Evolutionary conservation across 129 eudicot genomes (phyloP).

Genomic region (Centaurea solstitialis): DNA sequence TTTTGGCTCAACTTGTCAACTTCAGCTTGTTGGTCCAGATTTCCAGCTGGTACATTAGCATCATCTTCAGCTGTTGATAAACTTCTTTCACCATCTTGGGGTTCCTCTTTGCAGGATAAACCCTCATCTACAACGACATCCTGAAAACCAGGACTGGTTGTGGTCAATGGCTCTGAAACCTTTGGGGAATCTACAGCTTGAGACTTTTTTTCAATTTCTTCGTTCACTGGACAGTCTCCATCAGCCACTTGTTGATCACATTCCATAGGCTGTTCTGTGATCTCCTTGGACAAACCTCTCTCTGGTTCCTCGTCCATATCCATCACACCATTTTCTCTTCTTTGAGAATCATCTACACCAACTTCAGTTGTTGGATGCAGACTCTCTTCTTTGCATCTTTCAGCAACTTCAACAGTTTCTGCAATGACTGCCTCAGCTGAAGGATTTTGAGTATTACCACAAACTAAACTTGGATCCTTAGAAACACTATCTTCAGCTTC

Average conservation of each 20-base stretch:
- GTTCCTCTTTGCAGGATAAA: constrained; percentile 25
- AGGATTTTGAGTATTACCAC: constrained; percentile 13
- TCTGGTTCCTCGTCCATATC: background rate
- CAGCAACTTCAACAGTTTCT: constrained; percentile 12
- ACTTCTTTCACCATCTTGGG: constrained; percentile 16
- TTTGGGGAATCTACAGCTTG: constrained; percentile 21
- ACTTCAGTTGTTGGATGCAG: constrained; percentile 22
- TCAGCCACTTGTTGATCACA: constrained; percentile 21
- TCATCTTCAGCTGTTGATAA: constrained; percentile 23
- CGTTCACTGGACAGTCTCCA: constrained; percentile 5
- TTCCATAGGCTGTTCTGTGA: constrained; percentile 1
- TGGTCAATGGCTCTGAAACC: constrained; percentile 11
- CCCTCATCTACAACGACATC: constrained; percentile 27
- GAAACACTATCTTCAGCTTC: constrained; percentile 17
- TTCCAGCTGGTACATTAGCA: constrained; percentile 15
- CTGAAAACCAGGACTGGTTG: constrained; percentile 18
- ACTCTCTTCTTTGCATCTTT: constrained; percentile 24
- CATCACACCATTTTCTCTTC: background rate
- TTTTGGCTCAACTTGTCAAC: constrained; percentile 18
- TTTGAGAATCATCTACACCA: background rate
- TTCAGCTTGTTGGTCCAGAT: constrained; percentile 20
- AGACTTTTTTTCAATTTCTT: constrained; percentile 25
- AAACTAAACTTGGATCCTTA: constrained; percentile 16
- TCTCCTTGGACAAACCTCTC: constrained; percentile 23
- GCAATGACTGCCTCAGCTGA: background rate